phyloP scores from a whole-genome alignment of 441 rosid species.

The Adansonia rubrostipa region DNA sequence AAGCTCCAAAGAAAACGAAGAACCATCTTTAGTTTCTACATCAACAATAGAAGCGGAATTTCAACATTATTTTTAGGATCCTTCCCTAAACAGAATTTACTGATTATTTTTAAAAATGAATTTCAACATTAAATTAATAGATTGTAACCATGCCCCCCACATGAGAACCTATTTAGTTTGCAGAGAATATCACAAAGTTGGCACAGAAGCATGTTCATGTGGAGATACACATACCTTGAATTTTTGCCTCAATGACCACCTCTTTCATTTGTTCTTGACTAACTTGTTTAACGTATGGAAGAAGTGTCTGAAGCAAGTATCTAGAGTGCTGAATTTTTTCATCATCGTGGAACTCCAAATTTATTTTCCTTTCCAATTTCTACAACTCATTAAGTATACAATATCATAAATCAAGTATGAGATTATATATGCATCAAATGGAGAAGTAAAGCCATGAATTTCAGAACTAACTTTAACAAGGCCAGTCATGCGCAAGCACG shows the following conservation, averaged over 20 bases:
- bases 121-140: not conserved
- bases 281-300: conserved; percentile 47
- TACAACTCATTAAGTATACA: conserved; percentile 12
- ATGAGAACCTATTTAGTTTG: not conserved
- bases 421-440: not conserved
- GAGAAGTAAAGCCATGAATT: not conserved
- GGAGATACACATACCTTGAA: conserved; percentile 39
- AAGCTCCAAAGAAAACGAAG: not conserved
- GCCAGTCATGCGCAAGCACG: conserved; percentile 57
- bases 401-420: not conserved
- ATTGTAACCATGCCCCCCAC: not conserved
- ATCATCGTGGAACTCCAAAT: conserved; percentile 21
- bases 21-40: not conserved
- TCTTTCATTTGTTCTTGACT: conserved; percentile 52
- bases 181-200: not conserved
- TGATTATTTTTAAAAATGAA: not conserved
- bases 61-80: not conserved
- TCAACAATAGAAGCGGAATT: not conserved
- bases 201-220: not conserved
- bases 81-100: not conserved
- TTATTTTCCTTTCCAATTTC: not conserved
- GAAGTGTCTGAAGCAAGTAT: conserved; percentile 42
- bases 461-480: conserved; percentile 32
- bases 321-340: conserved; percentile 33
- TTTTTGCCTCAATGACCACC: conserved; percentile 43